phyloP scores from a whole-genome alignment of 495 filamentous ascomycete genomes.

The Trichoderma virens region DNA sequence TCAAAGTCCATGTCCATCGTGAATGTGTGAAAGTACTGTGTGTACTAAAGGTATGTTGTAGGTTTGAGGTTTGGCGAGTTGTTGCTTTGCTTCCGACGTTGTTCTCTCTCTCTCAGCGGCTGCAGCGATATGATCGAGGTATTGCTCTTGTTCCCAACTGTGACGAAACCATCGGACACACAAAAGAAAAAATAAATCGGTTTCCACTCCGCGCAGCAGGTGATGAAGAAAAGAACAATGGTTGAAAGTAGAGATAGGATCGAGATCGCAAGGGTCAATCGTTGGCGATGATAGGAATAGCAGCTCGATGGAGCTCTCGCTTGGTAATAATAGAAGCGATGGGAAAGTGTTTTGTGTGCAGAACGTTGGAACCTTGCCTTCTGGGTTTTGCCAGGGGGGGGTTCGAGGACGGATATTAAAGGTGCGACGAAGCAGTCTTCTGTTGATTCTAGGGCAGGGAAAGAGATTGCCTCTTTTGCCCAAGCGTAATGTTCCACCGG shows the following conservation, averaged over 20 bases:
- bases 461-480: too few relatives aligned
- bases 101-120: background rate
- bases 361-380: too few relatives aligned
- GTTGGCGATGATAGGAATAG: background rate
- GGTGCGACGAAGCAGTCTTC: too few relatives aligned
- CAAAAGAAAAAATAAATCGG: background rate
- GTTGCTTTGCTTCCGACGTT: background rate
- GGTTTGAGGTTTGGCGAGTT: background rate
- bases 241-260: background rate
- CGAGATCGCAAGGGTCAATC: background rate
- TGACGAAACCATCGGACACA: slow-evolving; percentile 7
- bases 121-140: slow-evolving; percentile 9
- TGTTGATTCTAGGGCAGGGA: too few relatives aligned
- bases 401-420: too few relatives aligned
- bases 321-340: too few relatives aligned
- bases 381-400: too few relatives aligned
- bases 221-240: background rate
- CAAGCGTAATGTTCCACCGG: too few relatives aligned
- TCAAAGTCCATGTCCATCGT: slow-evolving; percentile 6
- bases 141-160: slow-evolving; percentile 6
- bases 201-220: background rate
- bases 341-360: too few relatives aligned
- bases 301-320: background rate
- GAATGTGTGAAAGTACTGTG: background rate
- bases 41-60: background rate